Percentiles rank a stretch among this genome's conserved stretches.
Conservation (phyloP, 2,329 filamentous ascomycete genomes). For the Chaetomium sp. region DNA sequence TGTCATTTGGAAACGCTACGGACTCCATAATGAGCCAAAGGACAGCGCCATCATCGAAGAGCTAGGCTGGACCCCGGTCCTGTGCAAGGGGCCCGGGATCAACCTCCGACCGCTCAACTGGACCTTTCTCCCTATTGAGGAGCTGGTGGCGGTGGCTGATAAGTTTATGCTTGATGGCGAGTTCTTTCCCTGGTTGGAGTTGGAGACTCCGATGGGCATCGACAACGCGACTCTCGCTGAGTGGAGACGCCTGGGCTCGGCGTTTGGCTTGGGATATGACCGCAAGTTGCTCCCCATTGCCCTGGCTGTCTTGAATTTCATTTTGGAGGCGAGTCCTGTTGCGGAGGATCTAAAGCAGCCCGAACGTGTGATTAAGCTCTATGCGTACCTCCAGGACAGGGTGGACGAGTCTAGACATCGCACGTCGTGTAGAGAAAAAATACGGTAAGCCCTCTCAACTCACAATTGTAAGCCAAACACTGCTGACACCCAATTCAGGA, state of each 20-base stretch:
- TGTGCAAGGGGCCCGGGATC: conserved; percentile 4
- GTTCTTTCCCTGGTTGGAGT: conserved; percentile 5
- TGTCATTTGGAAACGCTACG: conserved; percentile 2
- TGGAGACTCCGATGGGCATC: conserved; percentile 1
- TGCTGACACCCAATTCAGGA: conserved; percentile 2
- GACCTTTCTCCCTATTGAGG: conserved; percentile 2
- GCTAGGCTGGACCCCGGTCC: conserved; percentile 1
- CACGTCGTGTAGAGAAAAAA: conserved; percentile 2
- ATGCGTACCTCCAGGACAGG: conserved; percentile 2
- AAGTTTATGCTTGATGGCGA: conserved; percentile 4
- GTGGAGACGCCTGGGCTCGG: conserved; percentile 2
- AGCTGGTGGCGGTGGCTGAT: conserved; percentile 2
- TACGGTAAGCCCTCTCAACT: conserved; percentile 3
- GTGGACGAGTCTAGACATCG: conserved; percentile 3
- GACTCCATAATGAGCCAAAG: background rate
- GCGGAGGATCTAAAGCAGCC: background rate
- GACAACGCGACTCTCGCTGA: background rate
- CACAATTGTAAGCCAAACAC: background rate
- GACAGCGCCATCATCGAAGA: conserved; percentile 5
- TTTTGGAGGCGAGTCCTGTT: conserved; percentile 4
- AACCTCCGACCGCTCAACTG: conserved; percentile 6
- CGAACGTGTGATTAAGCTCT: conserved; percentile 1
- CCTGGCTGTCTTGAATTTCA: conserved; percentile 5
- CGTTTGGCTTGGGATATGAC: conserved; percentile 6
- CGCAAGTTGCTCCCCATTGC: conserved; percentile 2